Conservation (phyloP, 768 basidiomycete species). For the Phanerochaete sordida region DNA sequence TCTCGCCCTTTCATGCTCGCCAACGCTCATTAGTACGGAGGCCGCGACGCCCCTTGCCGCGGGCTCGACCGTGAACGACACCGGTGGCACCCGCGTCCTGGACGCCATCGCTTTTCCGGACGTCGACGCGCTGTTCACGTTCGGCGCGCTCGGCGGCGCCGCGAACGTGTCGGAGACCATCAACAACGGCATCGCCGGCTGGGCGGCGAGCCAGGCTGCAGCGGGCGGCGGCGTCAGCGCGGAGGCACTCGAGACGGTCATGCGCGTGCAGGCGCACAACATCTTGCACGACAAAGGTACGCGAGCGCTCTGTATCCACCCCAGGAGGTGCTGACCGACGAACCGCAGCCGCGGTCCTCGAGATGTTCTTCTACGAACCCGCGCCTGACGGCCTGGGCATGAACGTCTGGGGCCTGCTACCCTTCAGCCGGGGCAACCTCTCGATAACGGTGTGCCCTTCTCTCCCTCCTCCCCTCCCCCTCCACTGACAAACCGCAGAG, state of each 20-base stretch:
- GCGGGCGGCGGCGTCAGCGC: background rate
- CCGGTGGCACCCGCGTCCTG: constrained; percentile 16
- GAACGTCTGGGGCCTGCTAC: constrained; percentile 50
- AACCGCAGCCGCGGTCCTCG: background rate
- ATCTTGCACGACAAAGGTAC: constrained; percentile 45
- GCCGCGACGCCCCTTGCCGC: background rate
- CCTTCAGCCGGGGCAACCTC: constrained; percentile 52
- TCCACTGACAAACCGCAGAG: constrained; percentile 26
- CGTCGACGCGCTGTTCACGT: constrained; percentile 43
- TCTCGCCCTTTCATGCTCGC: no score
- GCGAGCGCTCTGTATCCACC: background rate
- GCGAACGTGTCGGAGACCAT: background rate
- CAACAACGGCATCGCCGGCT: no score
- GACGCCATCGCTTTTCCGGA: constrained; percentile 51
- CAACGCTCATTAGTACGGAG: no score
- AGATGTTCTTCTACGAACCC: background rate
- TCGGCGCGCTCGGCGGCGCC: constrained; percentile 19
- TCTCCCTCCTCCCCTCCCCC: background rate
- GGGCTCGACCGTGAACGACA: background rate
- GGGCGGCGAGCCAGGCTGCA: constrained; percentile 8
- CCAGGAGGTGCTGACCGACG: constrained; percentile 23
- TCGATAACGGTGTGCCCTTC: constrained; percentile 36
- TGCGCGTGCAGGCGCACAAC: constrained; percentile 39
- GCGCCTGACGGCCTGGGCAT: constrained; percentile 36
- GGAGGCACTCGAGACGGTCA: constrained; percentile 39